Conservation (phyloP, 768 basidiomycete genomes). For the Auricularia sp. region DNA sequence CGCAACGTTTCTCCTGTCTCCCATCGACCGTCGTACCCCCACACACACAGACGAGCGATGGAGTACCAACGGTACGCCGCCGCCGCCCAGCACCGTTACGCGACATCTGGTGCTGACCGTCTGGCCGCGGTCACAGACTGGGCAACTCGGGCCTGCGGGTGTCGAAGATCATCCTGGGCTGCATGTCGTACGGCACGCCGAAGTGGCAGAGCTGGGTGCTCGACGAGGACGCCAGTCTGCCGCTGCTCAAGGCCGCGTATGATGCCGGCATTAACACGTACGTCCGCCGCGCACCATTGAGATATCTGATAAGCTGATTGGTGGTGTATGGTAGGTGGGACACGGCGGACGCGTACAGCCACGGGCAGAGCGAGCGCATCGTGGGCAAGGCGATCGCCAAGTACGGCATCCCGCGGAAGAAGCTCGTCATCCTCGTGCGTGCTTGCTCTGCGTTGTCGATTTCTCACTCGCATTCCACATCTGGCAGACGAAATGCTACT, state of each 20-base stretch:
- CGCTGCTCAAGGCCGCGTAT: constrained; percentile 41
- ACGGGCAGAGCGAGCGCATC: constrained; percentile 9
- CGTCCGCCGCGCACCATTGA: not conserved
- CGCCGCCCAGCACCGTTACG: no score
- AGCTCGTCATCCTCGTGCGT: constrained; percentile 7
- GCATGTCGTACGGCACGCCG: constrained; percentile 44
- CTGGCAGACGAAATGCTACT: not conserved
- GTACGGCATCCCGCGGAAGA: constrained; percentile 10
- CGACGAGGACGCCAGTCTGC: constrained; percentile 32
- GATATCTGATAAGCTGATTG: not conserved
- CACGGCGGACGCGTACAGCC: constrained; percentile 2
- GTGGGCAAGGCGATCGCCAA: constrained; percentile 34
- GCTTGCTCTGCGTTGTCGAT: not conserved
- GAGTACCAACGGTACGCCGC: no score
- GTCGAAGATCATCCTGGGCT: constrained; percentile 54
- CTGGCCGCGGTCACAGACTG: constrained; percentile 13
- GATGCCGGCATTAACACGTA: constrained; percentile 7
- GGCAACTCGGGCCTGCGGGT: constrained; percentile 55
- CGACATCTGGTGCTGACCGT: no score
- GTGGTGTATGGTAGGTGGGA: constrained; percentile 12
- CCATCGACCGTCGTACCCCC: no score
- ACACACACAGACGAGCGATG: no score
- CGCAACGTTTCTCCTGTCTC: no score
- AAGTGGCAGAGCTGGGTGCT: constrained; percentile 48
- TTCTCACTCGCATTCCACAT: not conserved